Evolutionary conservation across 768 basidiomycete genomes (phyloP).

Genomic region (Suillus weaverae): DNA sequence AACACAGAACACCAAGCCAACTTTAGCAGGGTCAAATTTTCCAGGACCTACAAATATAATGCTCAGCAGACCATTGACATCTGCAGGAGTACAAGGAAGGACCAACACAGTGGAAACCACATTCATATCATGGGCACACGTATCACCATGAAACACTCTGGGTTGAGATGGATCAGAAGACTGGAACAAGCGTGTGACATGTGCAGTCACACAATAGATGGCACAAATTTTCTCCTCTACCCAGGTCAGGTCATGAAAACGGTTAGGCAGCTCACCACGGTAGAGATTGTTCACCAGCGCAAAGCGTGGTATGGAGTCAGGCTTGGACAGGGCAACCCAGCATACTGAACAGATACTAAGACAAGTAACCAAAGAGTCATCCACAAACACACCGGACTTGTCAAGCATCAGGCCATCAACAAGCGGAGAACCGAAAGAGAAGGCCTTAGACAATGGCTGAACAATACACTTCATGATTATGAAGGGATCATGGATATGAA

Average conservation of each 20-base stretch:
- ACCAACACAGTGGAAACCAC: constrained; percentile 26
- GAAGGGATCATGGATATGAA: not conserved
- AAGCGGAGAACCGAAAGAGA: not conserved
- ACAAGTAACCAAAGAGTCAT: not conserved
- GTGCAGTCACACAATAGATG: constrained; percentile 25
- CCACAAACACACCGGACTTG: not conserved
- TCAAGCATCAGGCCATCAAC: constrained; percentile 4
- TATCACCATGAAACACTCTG: constrained; percentile 32
- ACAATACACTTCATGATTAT: not conserved
- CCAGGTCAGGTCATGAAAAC: constrained; percentile 20
- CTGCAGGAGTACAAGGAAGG: constrained; percentile 26
- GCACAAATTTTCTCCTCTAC: constrained; percentile 33
- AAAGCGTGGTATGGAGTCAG: not conserved
- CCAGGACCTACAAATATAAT: constrained; percentile 33
- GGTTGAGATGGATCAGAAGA: constrained; percentile 23
- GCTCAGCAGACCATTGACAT: constrained; percentile 26
- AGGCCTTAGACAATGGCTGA: not conserved
- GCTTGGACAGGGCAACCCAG: not conserved
- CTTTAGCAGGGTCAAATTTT: constrained; percentile 11
- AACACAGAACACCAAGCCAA: not conserved
- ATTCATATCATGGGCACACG: constrained; percentile 36
- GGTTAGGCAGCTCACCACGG: not conserved
- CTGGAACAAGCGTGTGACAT: constrained; percentile 26
- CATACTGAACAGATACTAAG: not conserved
- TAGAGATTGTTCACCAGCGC: not conserved